Evolutionary conservation across 495 filamentous ascomycete genomes (phyloP).

Genomic region (Neurospora africana): DNA sequence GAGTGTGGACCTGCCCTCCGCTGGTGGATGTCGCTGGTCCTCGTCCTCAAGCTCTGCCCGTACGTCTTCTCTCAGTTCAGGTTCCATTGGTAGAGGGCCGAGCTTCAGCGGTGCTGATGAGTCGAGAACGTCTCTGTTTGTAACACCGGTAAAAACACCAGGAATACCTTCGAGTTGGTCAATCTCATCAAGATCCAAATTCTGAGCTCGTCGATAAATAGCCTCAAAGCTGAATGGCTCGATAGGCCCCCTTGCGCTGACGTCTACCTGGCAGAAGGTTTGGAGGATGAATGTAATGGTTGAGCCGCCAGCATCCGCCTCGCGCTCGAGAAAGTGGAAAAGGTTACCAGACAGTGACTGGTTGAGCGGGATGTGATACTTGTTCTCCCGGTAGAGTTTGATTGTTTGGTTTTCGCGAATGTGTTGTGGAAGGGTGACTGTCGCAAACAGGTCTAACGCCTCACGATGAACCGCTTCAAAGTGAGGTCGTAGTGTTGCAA

Average conservation of each 20-base stretch:
- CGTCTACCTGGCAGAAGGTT: constrained; percentile 59
- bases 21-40: constrained; percentile 60
- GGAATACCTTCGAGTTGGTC: constrained; percentile 89
- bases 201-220: constrained; percentile 52
- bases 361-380: constrained; percentile 80
- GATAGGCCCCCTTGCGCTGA: constrained; percentile 62
- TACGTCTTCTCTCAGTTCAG: constrained; percentile 67
- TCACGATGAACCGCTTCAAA: constrained; percentile 70
- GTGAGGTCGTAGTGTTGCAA: constrained; percentile 50
- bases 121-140: constrained; percentile 57
- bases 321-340: constrained; percentile 77
- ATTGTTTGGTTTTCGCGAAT: constrained; percentile 58
- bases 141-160: constrained; percentile 77
- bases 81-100: constrained; percentile 70
- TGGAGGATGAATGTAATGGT: constrained; percentile 67
- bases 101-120: constrained; percentile 53
- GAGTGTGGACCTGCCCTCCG: constrained; percentile 51
- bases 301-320: constrained; percentile 64
- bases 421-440: constrained; percentile 66
- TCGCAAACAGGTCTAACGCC: constrained; percentile 57
- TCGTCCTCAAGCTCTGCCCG: constrained; percentile 72
- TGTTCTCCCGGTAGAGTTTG: constrained; percentile 69
- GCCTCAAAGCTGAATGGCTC: constrained; percentile 72
- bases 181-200: constrained; percentile 49
- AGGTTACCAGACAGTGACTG: constrained; percentile 66